Base-by-base conservation (phyloP, 805 yeast species). In the Spathaspora girioi region DNA sequence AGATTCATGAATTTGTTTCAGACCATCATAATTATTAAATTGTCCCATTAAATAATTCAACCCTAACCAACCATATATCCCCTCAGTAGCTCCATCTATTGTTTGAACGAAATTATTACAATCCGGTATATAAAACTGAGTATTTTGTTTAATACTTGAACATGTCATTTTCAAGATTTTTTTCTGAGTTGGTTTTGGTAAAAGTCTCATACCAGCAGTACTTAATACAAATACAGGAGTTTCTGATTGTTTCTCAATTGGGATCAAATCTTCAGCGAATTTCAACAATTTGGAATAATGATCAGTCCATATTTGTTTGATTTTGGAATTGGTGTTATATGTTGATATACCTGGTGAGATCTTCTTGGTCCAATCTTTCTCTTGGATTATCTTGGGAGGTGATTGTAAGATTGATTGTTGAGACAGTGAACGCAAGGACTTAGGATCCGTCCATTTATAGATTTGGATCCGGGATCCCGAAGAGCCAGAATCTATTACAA, bases 11-110 rank as follows among this genome's bases (percentile, higher is more conserved):
- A 46, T 57, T 1, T 67, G 63, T 10, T 63, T 65, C 1, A 55
- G 50, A 6, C 69, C 57, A 38, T 76, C 75, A 58, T 77, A 80
- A 49, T 77, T 65, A 54, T 84, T 76, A 46, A 88, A 72, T 53
- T 80, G 80, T 1, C 88, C 86, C 68, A 86, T 79, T 50, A 94
- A 69, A 68, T 93, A 94, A 65, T 94, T 94, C 46, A 94, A 73
- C 0, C 93, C 94, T 29, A 94, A 67, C 99, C 99, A 94, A 14
- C 99, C 99, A 63, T 89, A 94, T 8, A 93, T 65, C 1, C 98
- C 99, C 70, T 94, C 99, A 1, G 91, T 82, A 59, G 88, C 93
- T 18, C 99, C 99, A 66, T 92, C 97, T 43, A 94, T 94, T 40
- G 89, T 85, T 59, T 87, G 84, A 9, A 94, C 83, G 60, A 88